These are phyloP conservation scores for Lagenaria siceraria DNA, from an alignment of 306 rosid species.

Conservation along the genomic window DNA sequence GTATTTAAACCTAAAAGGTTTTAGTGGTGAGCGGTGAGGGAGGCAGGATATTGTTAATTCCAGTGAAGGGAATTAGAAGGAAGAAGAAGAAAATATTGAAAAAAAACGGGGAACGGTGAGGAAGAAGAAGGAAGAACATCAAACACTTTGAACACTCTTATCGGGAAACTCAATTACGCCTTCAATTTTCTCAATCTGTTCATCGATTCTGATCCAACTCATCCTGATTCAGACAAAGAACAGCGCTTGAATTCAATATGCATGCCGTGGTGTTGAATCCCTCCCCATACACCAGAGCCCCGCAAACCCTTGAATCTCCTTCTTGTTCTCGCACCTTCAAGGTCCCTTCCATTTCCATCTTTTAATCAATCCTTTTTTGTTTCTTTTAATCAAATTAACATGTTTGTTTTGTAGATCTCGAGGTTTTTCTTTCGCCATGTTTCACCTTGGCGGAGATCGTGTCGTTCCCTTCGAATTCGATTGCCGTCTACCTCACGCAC, in stretches of 20 bases:
- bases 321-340: conserved; percentile 30
- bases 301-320: conserved; percentile 17
- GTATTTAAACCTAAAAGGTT: too few relatives aligned
- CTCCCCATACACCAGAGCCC: conserved; percentile 24
- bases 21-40: too few relatives aligned
- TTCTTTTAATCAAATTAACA: background rate
- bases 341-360: conserved; percentile 14
- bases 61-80: too few relatives aligned
- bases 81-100: too few relatives aligned
- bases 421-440: conserved; percentile 19
- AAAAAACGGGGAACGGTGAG: background rate
- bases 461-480: conserved; percentile 22
- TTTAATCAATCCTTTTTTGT: background rate
- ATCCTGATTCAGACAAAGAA: background rate
- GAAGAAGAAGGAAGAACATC: background rate
- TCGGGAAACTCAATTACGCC: too few relatives aligned
- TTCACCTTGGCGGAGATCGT: conserved; percentile 12
- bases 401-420: conserved; percentile 24
- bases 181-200: background rate
- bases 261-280: conserved; percentile 44
- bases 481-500: conserved; percentile 19
- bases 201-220: background rate
- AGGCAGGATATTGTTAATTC: too few relatives aligned
- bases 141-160: too few relatives aligned
- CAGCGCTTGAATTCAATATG: conserved; percentile 19